These are phyloP conservation scores for Hymenoscyphus linearis DNA, from an alignment of 2,329 filamentous ascomycete species.

Conservation along the genomic window DNA sequence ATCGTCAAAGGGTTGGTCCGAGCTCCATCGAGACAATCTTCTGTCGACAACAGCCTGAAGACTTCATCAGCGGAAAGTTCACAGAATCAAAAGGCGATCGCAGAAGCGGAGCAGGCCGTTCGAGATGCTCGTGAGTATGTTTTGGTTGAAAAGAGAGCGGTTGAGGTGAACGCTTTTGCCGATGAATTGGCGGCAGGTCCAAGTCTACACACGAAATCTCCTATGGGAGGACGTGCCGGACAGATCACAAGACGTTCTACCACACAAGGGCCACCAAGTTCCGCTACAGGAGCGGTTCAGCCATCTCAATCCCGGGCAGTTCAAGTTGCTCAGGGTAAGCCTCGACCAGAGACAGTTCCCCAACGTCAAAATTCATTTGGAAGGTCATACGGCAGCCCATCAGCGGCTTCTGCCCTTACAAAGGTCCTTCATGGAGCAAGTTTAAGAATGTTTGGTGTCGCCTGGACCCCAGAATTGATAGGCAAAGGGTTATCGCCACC, in stretches of 20 bases:
- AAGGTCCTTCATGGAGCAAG: constrained; percentile 95
- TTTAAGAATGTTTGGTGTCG: constrained; percentile 65
- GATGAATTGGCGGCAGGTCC: constrained; percentile 89
- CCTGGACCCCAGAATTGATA: constrained; percentile 56
- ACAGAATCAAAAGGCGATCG: constrained; percentile 51
- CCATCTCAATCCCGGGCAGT: constrained; percentile 65
- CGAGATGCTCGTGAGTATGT: constrained; percentile 95
- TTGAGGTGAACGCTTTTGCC: constrained; percentile 95
- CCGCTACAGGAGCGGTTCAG: constrained; percentile 63
- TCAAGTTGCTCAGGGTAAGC: constrained; percentile 64
- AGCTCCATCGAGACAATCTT: constrained; percentile 19
- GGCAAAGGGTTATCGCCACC: constrained; percentile 66
- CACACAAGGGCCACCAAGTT: constrained; percentile 66
- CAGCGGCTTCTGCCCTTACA: constrained; percentile 84
- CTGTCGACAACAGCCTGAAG: constrained; percentile 26
- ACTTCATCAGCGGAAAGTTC: constrained; percentile 11
- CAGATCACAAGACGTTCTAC: constrained; percentile 71
- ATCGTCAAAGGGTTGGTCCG: constrained; percentile 8
- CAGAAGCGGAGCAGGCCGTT: constrained; percentile 61
- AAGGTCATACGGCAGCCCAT: constrained; percentile 66
- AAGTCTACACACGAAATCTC: constrained; percentile 35
- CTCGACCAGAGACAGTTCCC: constrained; percentile 54
- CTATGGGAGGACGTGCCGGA: constrained; percentile 49
- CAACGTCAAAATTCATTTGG: constrained; percentile 64
- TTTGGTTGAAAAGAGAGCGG: constrained; percentile 86